These are phyloP conservation scores for Jackrogersella minutella DNA, from an alignment of 495 filamentous ascomycete genomes.

Conservation along the genomic window DNA sequence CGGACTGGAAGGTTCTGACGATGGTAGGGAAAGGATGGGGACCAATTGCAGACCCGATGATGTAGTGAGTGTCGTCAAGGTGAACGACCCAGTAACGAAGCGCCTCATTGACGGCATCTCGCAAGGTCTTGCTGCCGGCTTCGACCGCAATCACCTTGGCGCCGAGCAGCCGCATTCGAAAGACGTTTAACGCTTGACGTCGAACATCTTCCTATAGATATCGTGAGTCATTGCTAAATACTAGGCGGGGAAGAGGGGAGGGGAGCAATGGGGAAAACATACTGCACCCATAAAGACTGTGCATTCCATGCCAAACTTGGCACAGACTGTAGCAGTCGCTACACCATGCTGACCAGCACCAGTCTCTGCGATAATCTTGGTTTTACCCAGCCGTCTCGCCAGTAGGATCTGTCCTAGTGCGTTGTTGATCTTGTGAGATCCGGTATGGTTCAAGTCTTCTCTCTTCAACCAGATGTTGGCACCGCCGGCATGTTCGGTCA, in stretches of 20 bases:
- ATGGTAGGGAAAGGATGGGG: slow-evolving; percentile 97
- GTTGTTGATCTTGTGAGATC: slow-evolving; percentile 97
- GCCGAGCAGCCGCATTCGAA: slow-evolving; percentile 94
- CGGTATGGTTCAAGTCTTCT: slow-evolving; percentile 89
- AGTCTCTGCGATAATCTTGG: slow-evolving; percentile 92
- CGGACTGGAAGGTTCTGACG: slow-evolving; percentile 91
- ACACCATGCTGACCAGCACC: slow-evolving; percentile 98
- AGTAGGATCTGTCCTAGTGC: slow-evolving; percentile 89
- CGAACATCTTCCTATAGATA: slow-evolving; percentile 77
- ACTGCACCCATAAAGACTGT: slow-evolving; percentile 93
- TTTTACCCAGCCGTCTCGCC: slow-evolving; percentile 84
- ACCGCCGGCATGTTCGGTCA: slow-evolving; percentile 88
- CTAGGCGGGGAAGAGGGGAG: background rate
- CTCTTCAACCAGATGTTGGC: slow-evolving; percentile 96
- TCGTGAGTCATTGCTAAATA: slow-evolving; percentile 23
- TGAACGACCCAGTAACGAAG: slow-evolving; percentile 87
- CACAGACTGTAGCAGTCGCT: slow-evolving; percentile 93
- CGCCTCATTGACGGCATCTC: slow-evolving; percentile 97
- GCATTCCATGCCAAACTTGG: slow-evolving; percentile 95
- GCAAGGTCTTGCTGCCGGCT: slow-evolving; percentile 81
- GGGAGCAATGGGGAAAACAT: slow-evolving; percentile 26
- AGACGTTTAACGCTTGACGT: slow-evolving; percentile 93
- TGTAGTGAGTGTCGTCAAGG: slow-evolving; percentile 91
- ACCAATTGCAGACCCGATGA: slow-evolving; percentile 93
- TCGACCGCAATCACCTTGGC: slow-evolving; percentile 88